Conservation (phyloP, 768 basidiomycete genomes). For the Cyclocybe aegerita region DNA sequence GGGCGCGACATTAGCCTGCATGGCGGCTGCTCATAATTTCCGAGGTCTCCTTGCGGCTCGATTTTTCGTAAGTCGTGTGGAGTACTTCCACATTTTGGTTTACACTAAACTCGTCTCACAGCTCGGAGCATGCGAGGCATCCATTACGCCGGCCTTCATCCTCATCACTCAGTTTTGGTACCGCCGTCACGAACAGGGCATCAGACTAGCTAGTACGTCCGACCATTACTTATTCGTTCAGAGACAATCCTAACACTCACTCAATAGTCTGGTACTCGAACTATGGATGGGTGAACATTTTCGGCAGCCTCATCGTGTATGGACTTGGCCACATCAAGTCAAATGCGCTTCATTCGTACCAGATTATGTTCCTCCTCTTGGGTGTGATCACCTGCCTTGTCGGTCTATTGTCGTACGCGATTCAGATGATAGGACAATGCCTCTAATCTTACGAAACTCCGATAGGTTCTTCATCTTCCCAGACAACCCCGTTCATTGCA, state of each 20-base stretch:
- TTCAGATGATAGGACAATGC: not conserved
- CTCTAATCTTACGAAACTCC: not conserved
- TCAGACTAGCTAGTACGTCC: slow-evolving; percentile 27
- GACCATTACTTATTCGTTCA: not conserved
- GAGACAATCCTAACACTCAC: not conserved
- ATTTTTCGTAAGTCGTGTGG: slow-evolving; percentile 26
- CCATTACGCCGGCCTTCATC: slow-evolving; percentile 28
- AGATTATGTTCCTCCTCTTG: slow-evolving; percentile 28
- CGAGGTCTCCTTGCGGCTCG: slow-evolving; percentile 27
- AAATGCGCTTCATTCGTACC: slow-evolving; percentile 23
- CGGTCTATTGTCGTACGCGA: slow-evolving; percentile 23
- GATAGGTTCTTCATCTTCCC: slow-evolving; percentile 31
- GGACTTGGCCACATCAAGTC: slow-evolving; percentile 32
- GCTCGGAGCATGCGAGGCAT: slow-evolving; percentile 35
- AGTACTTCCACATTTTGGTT: not conserved
- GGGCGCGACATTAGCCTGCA: slow-evolving; percentile 30
- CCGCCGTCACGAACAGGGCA: slow-evolving; percentile 33
- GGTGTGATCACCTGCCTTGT: slow-evolving; percentile 25
- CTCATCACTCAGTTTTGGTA: slow-evolving; percentile 35
- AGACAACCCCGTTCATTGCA: slow-evolving; percentile 29
- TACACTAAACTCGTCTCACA: slow-evolving; percentile 2
- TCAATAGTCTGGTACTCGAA: slow-evolving; percentile 30
- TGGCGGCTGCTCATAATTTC: slow-evolving; percentile 30
- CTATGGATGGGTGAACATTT: slow-evolving; percentile 30
- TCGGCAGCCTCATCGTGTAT: slow-evolving; percentile 35